Base-by-base conservation (phyloP, 768 basidiomycete species). In the Boletus rubescentipes region DNA sequence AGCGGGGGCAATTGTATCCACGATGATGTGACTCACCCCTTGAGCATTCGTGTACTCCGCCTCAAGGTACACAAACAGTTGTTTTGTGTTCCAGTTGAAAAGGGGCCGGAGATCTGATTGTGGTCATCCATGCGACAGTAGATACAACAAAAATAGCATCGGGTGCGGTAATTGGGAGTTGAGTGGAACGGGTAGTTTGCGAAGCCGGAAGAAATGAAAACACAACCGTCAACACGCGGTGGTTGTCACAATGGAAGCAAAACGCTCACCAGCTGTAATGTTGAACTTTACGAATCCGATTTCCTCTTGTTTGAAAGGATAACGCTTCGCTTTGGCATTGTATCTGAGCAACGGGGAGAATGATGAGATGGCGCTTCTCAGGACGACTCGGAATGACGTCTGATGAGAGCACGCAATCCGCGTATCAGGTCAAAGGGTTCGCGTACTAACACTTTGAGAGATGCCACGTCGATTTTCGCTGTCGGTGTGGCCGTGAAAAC, bases 71-170 rank as follows among this genome's bases (percentile, higher is more conserved):
- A 95, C 69, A 68, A 96, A 95, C 11, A 96, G 66, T 66, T 96
- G 93, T 71, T 96, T 96, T n/a, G 93, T 95, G 71, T 96, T 96
- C 93, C 93, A 96, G 72, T 94, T 76, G 73, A 94, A 96, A 30
- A 96, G 77, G 12, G 93, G 83, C 9, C 81, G 75, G 5, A 96
- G 76, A 72, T 96, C 93, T 93, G 58, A 43, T 21, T 34, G 49
- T 35, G 29, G 26, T 41, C 50, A 47, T 44, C 23, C 49, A 46
- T 39, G 44, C 39, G 43, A 49, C 46, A 12, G 30, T 12, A 37
- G n/a, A 44, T 11, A 20, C 34, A 52, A 29, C 30, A 45, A 49
- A 45, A 20, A 49, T 38, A 37, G 26, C 23, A 51, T 57, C 29
- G 51, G 49, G 39, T 50, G 23, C 53, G 58, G 58, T 56, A 54